Evolutionary conservation across 2,329 filamentous ascomycete species (phyloP), one percentile per base, ranked within the genome.

Genomic region (Cercospora citrullina): DNA sequence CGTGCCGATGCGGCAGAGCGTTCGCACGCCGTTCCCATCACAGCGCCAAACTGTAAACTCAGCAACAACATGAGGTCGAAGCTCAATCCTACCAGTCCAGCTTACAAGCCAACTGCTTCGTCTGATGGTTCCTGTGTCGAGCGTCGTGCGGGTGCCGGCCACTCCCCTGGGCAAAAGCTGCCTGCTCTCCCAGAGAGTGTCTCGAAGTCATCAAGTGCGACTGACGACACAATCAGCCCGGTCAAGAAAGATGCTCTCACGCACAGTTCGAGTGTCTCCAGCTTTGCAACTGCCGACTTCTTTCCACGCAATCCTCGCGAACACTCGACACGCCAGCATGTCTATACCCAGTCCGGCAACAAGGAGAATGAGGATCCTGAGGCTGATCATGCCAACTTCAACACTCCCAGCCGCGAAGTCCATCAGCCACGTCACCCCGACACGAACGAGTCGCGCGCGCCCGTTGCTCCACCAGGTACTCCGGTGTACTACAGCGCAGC

Each of bases 1-100:
- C 9, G 63, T 70, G 42, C 61, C 68, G 9, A 73, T 73, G 18
- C 23, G 68, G 36, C 68, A 70, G 26, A 66, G 36, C 73, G 73
- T 30, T 75, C 73, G 4, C 76, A 71, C 61, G 78, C 77, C 26
- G 55, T 79, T 42, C 72, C 76, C n/a, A 79, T 79, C 72, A 78
- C 74, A 65, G 72, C 72, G 16, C 77, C 78, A 10, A 74, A 75
- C 33, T 59, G 64, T 12, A 77, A 73, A 67, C 53, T 68, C 9
- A 57, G 67, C 18, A 64, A 65, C 26, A 68, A 71, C 21, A 36
- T 70, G 30, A 78, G 77, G 63, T 79, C 77, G 30, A 71, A 58
- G 21, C 72, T 80, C 65, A 79, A 80, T 64, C 78, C 78, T 7
- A 79, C 77, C 76, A 80, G 78, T 60, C 78, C 78, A 30, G 76